Evolutionary conservation across 495 filamentous ascomycete genomes (phyloP), one percentile per base, ranked within the genome.

Genomic region (Aspergillus hancockii): DNA sequence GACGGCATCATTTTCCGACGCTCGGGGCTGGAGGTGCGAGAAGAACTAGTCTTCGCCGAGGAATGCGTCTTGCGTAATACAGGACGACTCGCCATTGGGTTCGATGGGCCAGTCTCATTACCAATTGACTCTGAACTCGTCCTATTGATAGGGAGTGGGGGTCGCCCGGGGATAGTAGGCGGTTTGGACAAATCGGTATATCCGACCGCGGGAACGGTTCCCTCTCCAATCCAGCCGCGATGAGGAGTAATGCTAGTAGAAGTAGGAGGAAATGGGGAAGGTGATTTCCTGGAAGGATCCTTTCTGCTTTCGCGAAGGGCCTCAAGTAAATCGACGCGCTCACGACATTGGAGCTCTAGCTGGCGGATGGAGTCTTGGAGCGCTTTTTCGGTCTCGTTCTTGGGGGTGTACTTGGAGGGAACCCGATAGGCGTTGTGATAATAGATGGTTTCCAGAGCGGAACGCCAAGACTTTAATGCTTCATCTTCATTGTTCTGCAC

Each of bases 271-370:
- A 40, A 30, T 30, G 36, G 58, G 19, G 56, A 58, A 62, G 38
- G 67, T 18, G 52, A 63, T 41, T 65, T 62, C 40, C 73, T 70
- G 38, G 71, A 71, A 6, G 75, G 74, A 51, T 93, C 89, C 52
- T 85, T 80, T 59, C 90, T 84, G 61, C 92, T 96, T 58, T 88
- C 75, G 46, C 84, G 82, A 53, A 98, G 79, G 23, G 93, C 89
- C 61, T 93, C 89, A 16, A 98, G 79, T 18, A 98, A 80, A 70
- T 94, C 92, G 50, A 97, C 91, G 49, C 90, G 84, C 75, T 98
- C 92, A 70, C 95, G 94, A 75, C 92, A 97, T 77, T 98, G 93
- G 66, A 92, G 69, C 68, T 97, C 92, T 68, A 98, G 83, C 56
- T 88, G 82, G 55, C 84, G 83, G 55, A 98, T 76, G 57, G 90